Evolutionary conservation across 2,329 filamentous ascomycete genomes (phyloP), one percentile per base, ranked within the genome.

Genomic region (Talaromyces albobiverticillius): DNA sequence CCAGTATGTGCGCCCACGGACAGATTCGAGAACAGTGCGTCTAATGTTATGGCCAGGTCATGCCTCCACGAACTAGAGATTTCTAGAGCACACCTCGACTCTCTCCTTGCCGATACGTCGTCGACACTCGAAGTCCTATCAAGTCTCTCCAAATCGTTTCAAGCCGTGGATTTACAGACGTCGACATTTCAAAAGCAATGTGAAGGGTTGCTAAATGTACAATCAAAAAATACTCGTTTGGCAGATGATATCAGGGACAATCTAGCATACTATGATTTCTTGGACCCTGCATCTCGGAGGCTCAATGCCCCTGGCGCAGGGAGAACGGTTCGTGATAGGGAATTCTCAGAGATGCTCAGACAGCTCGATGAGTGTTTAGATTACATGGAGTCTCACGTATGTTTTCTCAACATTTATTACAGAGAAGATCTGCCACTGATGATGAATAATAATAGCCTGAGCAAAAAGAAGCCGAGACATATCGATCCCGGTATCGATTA

Each of bases 181-280:
- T 89, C 88, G n/a, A 87, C 88, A 13, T 97, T 99, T 75, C 89
- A 92, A 68, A 84, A 87, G 45, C 91, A 95, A 71, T 99, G 94
- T 72, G 90, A 96, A 67, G 88, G 90, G 54, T 79, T 99, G 2
- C 76, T 97, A 26, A 79, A 82, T 1, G 92, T 96, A 63, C 91
- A 97, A 73, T 84, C 82, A 62, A 84, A 89, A 22, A 80, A 96
- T 38, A 85, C 89, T 58, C 82, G 81, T 60, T 80, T 99, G 40
- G 90, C 91, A 2, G 84, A 95, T 61, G 87, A 91, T 55, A 87
- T 99, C 54, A 87, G 89, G 23, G 88, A 89, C 22, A 95, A 96
- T 62, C 77, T 96, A n/a, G 86, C 92, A 66, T 96, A 95, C 72
- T 99, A 99, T 70, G 84, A 88, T 18, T 96, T 96, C 67, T 81